Evolutionary conservation across 495 filamentous ascomycete genomes (phyloP).

Genomic region (Aspergillus avenaceus): DNA sequence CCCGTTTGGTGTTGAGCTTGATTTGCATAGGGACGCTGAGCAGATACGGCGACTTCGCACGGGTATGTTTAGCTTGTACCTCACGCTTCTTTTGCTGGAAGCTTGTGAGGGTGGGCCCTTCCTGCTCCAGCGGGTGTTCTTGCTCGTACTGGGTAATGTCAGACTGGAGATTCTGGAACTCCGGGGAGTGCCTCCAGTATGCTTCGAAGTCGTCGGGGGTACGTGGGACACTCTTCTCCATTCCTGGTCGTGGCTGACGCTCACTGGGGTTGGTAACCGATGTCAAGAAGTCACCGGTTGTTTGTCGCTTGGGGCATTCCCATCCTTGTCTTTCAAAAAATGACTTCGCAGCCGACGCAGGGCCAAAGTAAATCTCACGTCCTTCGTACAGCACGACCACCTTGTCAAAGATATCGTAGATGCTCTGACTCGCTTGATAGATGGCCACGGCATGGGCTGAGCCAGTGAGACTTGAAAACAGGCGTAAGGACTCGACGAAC

Average conservation of each 20-base stretch:
- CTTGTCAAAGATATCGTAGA: conserved; percentile 64
- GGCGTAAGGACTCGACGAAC: conserved; percentile 58
- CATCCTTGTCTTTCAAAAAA: conserved; percentile 59
- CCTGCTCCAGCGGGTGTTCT: conserved; percentile 14
- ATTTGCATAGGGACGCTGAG: conserved; percentile 40
- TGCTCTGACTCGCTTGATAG: conserved; percentile 78
- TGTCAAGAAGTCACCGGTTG: conserved; percentile 66
- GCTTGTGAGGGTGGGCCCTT: conserved; percentile 7
- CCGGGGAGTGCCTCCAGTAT: conserved; percentile 47
- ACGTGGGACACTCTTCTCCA: conserved; percentile 58
- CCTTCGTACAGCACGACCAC: conserved; percentile 57
- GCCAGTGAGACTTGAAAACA: conserved; percentile 66
- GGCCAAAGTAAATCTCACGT: conserved; percentile 59
- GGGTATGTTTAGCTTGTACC: conserved; percentile 29
- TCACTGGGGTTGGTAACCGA: conserved; percentile 62
- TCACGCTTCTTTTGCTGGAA: conserved; percentile 25
- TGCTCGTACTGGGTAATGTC: conserved; percentile 47
- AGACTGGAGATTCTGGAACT: conserved; percentile 41
- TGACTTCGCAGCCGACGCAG: conserved; percentile 45
- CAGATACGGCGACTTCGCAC: conserved; percentile 33
- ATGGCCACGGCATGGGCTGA: conserved; percentile 70
- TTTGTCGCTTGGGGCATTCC: conserved; percentile 52
- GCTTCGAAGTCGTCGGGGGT: conserved; percentile 65
- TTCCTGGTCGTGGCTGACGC: conserved; percentile 53
- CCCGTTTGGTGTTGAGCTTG: conserved; percentile 38